Conservation (phyloP, 208 protist genomes). For the Wallacemonas collosoma region DNA sequence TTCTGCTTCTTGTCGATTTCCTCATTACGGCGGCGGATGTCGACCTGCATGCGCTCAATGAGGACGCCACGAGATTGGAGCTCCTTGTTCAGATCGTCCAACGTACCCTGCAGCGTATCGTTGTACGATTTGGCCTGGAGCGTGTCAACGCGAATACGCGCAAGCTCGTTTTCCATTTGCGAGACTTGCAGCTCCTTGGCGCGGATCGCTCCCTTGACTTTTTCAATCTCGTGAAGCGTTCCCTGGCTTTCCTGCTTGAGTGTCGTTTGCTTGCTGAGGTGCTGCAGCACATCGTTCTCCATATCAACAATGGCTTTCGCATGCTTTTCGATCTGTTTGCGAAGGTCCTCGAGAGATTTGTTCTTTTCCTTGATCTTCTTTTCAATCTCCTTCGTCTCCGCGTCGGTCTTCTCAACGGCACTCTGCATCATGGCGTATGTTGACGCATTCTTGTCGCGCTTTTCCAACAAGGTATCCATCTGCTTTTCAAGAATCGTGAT, state of each 20-base stretch:
- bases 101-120: conserved; percentile 83
- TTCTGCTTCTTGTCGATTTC: conserved; percentile 97
- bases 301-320: conserved; percentile 85
- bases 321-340: conserved; percentile 86
- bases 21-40: conserved; percentile 94
- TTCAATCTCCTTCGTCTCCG: conserved; percentile 84
- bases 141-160: conserved; percentile 94
- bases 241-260: conserved; percentile 93
- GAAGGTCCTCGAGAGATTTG: conserved; percentile 62
- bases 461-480: conserved; percentile 80
- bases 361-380: conserved; percentile 74
- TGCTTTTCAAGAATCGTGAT: conserved; percentile 89
- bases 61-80: conserved; percentile 87
- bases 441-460: conserved; percentile 78
- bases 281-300: conserved; percentile 87
- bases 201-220: conserved; percentile 88
- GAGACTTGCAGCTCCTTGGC: conserved; percentile 94
- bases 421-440: conserved; percentile 76
- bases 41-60: conserved; percentile 95
- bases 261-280: conserved; percentile 91
- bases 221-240: conserved; percentile 89
- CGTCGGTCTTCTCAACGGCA: conserved; percentile 77
- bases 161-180: conserved; percentile 96
- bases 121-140: conserved; percentile 94
- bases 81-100: conserved; percentile 91